Evolutionary conservation across 768 basidiomycete genomes (phyloP).

Genomic region (Pleurotus tuber-regium): DNA sequence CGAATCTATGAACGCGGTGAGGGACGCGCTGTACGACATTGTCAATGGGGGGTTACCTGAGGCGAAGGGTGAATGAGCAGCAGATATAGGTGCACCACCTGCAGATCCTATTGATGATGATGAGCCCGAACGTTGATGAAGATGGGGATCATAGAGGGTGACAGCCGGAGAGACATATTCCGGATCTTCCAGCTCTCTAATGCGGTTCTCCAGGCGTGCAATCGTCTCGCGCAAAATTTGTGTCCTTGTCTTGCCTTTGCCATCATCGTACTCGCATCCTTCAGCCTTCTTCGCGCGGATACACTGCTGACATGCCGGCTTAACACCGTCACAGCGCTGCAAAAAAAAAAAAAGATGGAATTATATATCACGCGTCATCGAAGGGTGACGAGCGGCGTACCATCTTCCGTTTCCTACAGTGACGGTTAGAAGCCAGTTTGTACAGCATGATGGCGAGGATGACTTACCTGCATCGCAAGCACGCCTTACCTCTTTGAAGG

Average conservation of each 20-base stretch:
- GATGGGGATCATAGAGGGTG: slow-evolving; percentile 67
- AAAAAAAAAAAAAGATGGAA: slow-evolving; percentile 14
- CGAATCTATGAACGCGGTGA: slow-evolving; percentile 29
- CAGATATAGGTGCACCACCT: slow-evolving; percentile 46
- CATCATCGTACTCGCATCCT: slow-evolving; percentile 79
- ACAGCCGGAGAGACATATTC: slow-evolving; percentile 69
- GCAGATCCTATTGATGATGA: slow-evolving; percentile 53
- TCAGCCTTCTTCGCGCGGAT: slow-evolving; percentile 74
- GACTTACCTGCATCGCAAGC: slow-evolving; percentile 67
- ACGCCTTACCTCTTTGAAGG: slow-evolving; percentile 68
- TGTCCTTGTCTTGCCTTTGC: slow-evolving; percentile 79
- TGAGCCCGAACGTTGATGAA: slow-evolving; percentile 49
- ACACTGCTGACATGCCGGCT: slow-evolving; percentile 80
- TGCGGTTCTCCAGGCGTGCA: slow-evolving; percentile 64
- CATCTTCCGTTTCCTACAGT: slow-evolving; percentile 67
- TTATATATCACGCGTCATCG: slow-evolving; percentile 7
- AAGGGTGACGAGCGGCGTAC: slow-evolving; percentile 27
- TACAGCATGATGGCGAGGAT: background rate
- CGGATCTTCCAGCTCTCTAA: slow-evolving; percentile 74
- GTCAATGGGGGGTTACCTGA: slow-evolving; percentile 37
- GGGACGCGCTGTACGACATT: slow-evolving; percentile 3
- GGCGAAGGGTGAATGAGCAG: slow-evolving; percentile 59
- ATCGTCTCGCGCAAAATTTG: slow-evolving; percentile 79
- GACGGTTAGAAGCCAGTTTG: slow-evolving; percentile 14
- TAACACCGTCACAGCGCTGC: slow-evolving; percentile 75